Percentiles rank a stretch among this genome's conserved stretches.
phyloP scores from a whole-genome alignment of 2,329 filamentous ascomycete genomes.

The Aspergillus eucalypticola region DNA sequence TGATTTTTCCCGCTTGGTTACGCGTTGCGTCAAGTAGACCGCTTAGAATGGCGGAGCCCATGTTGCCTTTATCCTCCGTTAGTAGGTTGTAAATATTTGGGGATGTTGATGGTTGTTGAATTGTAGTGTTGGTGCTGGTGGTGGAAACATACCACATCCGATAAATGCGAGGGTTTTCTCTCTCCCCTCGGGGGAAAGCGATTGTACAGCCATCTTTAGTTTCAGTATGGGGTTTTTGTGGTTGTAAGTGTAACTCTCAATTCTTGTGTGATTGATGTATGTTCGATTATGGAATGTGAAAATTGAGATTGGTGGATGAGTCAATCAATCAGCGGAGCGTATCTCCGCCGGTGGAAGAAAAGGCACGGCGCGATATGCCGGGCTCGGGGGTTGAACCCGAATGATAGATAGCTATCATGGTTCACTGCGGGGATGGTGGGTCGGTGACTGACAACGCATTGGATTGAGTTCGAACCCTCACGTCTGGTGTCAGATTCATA shows the following conservation, averaged over 20 bases:
- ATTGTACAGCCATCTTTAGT: slow-evolving; percentile 7
- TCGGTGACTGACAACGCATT: not conserved
- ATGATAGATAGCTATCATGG: not conserved
- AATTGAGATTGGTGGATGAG: not conserved
- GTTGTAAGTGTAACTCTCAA: not conserved
- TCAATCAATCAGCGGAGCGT: not conserved
- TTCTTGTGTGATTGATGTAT: not conserved
- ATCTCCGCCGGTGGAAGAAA: not conserved
- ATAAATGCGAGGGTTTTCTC: slow-evolving; percentile 19
- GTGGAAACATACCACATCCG: slow-evolving; percentile 18
- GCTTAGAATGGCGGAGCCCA: slow-evolving; percentile 41
- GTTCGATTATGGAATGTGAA: not conserved
- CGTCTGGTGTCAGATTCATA: not conserved
- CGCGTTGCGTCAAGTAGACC: slow-evolving; percentile 32
- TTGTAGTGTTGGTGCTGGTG: not conserved
- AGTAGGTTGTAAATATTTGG: not conserved
- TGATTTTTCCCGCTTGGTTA: slow-evolving; percentile 9
- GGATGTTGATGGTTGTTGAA: not conserved
- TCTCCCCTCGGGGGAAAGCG: not conserved
- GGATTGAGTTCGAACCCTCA: not conserved
- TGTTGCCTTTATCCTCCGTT: slow-evolving; percentile 31
- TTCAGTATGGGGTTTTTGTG: not conserved
- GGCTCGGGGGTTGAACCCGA: slow-evolving; percentile 1
- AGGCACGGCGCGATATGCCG: not conserved
- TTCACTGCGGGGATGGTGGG: not conserved